phyloP scores from a whole-genome alignment of 352 stramenopile genomes.

The Elongisporangium undulatum region DNA sequence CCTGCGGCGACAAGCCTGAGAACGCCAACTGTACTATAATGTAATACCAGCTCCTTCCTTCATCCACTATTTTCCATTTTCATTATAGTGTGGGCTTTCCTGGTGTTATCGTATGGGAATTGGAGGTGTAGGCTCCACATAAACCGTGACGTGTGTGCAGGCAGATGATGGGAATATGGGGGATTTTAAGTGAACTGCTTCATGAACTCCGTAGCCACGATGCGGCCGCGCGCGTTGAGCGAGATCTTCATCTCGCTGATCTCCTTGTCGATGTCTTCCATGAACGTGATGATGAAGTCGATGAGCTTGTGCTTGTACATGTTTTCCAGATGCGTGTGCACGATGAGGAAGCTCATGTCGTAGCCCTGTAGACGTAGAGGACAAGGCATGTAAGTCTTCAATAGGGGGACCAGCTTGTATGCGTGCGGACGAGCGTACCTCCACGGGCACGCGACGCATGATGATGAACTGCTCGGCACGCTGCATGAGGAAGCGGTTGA shows the following conservation, averaged over 20 bases:
- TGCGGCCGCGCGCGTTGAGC: slow-evolving; percentile 90
- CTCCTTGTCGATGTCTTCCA: slow-evolving; percentile 98
- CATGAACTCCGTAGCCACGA: slow-evolving; percentile 95
- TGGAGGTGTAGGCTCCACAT: neutral
- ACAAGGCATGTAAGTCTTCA: neutral
- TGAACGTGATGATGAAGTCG: slow-evolving; percentile 97
- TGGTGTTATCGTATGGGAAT: neutral
- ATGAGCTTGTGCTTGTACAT: slow-evolving; percentile 97
- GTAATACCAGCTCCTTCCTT: slow-evolving; percentile 23
- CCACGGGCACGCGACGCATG: slow-evolving; percentile 89
- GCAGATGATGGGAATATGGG: neutral
- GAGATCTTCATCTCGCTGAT: slow-evolving; percentile 98
- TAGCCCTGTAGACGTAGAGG: slow-evolving; percentile 64
- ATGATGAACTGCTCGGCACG: slow-evolving; percentile 94
- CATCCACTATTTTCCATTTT: neutral
- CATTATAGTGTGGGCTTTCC: neutral
- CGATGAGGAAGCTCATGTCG: slow-evolving; percentile 95
- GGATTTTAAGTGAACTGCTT: slow-evolving; percentile 83
- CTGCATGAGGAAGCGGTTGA: slow-evolving; percentile 96
- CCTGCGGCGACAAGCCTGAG: slow-evolving; percentile 33
- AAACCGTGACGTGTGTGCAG: neutral
- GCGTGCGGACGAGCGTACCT: slow-evolving; percentile 15
- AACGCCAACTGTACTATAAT: slow-evolving; percentile 67
- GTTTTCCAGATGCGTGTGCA: slow-evolving; percentile 92
- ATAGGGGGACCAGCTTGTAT: slow-evolving; percentile 1